Evolutionary conservation across 164 flowering plant genomes (phyloP), one percentile per base, ranked within the genome.

Genomic region (Litsea cubeba): DNA sequence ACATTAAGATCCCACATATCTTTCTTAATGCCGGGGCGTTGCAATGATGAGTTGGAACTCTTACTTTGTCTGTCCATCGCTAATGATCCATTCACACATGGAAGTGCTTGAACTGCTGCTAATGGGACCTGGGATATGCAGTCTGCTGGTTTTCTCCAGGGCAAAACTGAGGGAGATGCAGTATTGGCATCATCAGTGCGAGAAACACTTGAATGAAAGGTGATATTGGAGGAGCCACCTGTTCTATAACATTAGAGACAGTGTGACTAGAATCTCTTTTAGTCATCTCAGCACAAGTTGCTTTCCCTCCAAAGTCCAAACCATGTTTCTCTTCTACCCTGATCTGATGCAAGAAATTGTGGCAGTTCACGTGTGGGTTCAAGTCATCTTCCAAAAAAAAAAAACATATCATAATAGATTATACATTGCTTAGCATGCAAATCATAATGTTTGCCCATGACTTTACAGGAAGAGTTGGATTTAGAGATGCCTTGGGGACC

Each of bases 221-320:
- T 26, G 76, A 74, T 20, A 65, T 12, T 65, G 54, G 57, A 67
- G 79, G 58, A 75, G 80, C 20, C 69, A 66, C 40, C 18, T 28
- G 40, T 1, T 28, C 76, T 62, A 71, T 24, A 50, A 14, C n/a
- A 54, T 30, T 73, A 50, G 70, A 58, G 28, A 32, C 65, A 40
- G 24, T 25, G 20, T 50, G 60, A 71, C 50, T 72, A 76, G 62
- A 74, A 60, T 71, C 82, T 73, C 80, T 84, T 40, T 77, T 74
- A 64, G 86, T 75, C 72, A 79, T 85, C 11, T 79, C 77, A 54
- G 85, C 84, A 80, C 80, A 81, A 30, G 80, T 66, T 68, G 70
- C 80, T 74, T 70, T 81, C 66, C 72, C 84, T 51, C n/a, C 71
- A n/a, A n/a, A n/a, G n/a, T n/a, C n/a, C n/a, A 40, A 63, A 75